Conservation (phyloP, 1,139 yeast genomes). For the Debaryomyces coudertii region DNA sequence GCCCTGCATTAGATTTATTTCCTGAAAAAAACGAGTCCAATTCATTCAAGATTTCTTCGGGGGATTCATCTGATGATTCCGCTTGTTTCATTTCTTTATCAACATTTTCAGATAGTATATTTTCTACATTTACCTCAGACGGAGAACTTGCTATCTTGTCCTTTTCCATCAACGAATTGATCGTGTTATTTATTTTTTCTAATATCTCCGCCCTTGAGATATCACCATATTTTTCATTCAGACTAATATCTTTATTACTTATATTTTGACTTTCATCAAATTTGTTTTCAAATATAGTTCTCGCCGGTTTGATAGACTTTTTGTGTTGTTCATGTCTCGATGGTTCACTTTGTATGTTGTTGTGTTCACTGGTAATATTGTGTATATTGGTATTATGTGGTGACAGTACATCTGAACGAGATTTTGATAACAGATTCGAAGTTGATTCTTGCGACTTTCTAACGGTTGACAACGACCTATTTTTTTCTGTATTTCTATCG, state of each 20-base stretch:
- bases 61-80: conserved; percentile 15
- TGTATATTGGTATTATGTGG: not conserved
- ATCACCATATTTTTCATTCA: conserved; percentile 10
- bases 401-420: not conserved
- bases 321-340: not conserved
- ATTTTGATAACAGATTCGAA: not conserved
- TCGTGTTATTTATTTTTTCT: conserved; percentile 23
- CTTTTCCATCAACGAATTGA: conserved; percentile 18
- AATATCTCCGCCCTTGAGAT: conserved; percentile 23
- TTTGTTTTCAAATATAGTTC: not conserved
- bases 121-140: not conserved
- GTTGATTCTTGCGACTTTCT: not conserved
- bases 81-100: conserved; percentile 2
- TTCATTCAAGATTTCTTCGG: conserved; percentile 26
- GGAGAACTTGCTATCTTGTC: conserved; percentile 11
- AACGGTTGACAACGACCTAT: not conserved
- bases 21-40: conserved; percentile 22
- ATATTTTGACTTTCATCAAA: not conserved
- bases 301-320: not conserved
- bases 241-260: not conserved
- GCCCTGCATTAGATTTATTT: conserved; percentile 1
- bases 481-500: not conserved
- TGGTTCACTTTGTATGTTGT: not conserved
- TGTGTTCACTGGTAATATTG: not conserved
- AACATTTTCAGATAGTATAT: conserved; percentile 17